Evolutionary conservation across 495 filamentous ascomycete genomes (phyloP), one percentile per base, ranked within the genome.

Genomic region (Trypethelium eluteriae): DNA sequence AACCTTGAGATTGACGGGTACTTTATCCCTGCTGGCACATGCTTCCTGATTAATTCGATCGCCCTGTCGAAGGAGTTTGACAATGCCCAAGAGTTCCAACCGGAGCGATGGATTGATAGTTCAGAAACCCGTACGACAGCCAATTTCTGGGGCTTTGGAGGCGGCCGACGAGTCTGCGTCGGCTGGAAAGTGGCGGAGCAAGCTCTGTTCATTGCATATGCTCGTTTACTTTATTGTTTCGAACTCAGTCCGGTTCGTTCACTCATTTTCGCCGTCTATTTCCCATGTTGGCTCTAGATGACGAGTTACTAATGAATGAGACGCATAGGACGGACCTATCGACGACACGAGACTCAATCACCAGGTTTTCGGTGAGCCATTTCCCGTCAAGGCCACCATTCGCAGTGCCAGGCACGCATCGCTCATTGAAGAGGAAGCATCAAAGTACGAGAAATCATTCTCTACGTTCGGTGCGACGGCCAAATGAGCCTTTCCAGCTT

Each of bases 1-100:
- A 79, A 84, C 62, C 73, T 84, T 69, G 73, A 77, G 57, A 84
- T 81, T 63, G 82, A 82, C 59, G 80, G 79, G 12, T 82, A 83
- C 64, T 63, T 66, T 16, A 81, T 85, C 66, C 80, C 81, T 2
- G 74, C 75, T 5, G 82, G 82, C 36, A 79, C 77, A 0, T 70
- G 69, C 65, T 67, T 80, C 73, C 67, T 81, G 69, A 68, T 77
- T 53, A 74, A 78, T 57, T 68, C 63, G 2, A 72, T 77, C 53
- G 71, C 9, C 65, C 77, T 9, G 62, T 75, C 62, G 65, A 78
- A 34, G 18, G 7, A 16, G 5, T 36, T 59, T 7, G 6, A 35
- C 69, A 73, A 77, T 34, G 71, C 76, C 2, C 9, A 68, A 2
- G 25, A 64, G 3, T 84, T 85, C 68, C 59, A 39, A 3, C 82